Base-by-base conservation (phyloP, 2,329 filamentous ascomycete species). In the Didymella arachidicola region DNA sequence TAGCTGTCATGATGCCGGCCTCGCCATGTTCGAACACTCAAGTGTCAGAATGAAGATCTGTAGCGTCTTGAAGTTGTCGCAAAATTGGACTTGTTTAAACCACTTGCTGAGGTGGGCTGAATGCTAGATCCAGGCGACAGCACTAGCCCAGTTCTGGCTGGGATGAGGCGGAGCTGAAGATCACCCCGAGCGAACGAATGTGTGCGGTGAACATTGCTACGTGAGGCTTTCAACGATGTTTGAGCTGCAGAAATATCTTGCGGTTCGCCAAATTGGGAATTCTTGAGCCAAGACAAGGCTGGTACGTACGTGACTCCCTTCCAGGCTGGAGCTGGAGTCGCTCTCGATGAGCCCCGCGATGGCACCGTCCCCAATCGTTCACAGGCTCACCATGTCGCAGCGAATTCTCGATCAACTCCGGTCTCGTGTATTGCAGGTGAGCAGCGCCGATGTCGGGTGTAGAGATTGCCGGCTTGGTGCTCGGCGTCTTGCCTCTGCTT, bases 401-500 rank as follows among this genome's bases (percentile, higher is more conserved):
- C 27, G 48, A 25, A 25, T 18, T 30, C 18, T 11, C 12, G 18
- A 47, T 42, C 27, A n/a, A 22, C 22, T 22, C 19, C 38, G 38
- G 16, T n/a, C 36, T 27, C 1, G 46, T 44, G 22, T 22, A 19
- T 34, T 44, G 42, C 14, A 29, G n/a, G 19, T 39, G 18, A 32
- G n/a, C 14, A 22, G 30, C 19, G 19, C 50, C 32, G 7, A 75
- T 76, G 73, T 72, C 69, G 50, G 73, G 72, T 16, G 50, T 75
- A 4, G 73, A 75, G 42, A 47, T 74, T 36, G 72, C 72, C 18
- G 73, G 72, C 7, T 60, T 76, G 19, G 67, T 76, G 1, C 64
- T 79, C n/a, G 78, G 75, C 32, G 67, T 71, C 25, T 55, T 80
- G 7, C 78, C 78, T 6, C 53, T 80, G 1, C 57, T 79, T 6